Conservation (phyloP, 768 basidiomycete species). For the Tulasnella sp. region DNA sequence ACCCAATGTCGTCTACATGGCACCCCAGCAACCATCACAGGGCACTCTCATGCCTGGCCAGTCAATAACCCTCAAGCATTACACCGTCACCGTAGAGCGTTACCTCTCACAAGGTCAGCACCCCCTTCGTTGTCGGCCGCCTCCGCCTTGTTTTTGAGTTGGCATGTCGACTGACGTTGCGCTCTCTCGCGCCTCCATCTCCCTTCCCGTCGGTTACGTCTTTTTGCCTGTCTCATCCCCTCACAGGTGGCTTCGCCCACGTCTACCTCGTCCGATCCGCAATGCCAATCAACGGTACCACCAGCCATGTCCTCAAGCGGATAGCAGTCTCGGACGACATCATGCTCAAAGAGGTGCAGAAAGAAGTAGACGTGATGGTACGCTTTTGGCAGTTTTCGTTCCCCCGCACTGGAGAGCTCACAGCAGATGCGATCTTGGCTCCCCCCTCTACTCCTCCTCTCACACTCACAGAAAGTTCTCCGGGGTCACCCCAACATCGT, state of each 20-base stretch:
- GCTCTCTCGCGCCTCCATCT: background rate
- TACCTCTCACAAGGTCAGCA: conserved; percentile 86
- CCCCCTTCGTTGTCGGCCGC: background rate
- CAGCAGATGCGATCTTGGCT: background rate
- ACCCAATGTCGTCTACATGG: conserved; percentile 9
- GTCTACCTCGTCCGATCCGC: conserved; percentile 90
- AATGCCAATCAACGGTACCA: conserved; percentile 78
- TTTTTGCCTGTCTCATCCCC: background rate
- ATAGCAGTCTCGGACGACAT: conserved; percentile 85
- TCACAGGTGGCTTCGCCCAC: conserved; percentile 88
- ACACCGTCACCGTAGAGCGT: conserved; percentile 81
- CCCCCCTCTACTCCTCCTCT: background rate
- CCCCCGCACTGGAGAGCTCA: conserved; percentile 6
- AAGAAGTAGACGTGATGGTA: conserved; percentile 99
- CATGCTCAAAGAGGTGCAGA: conserved; percentile 88
- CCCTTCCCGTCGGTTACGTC: background rate
- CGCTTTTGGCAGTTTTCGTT: conserved; percentile 12
- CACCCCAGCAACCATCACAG: conserved; percentile 13
- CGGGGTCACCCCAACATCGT: conserved; percentile 93
- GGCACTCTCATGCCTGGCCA: conserved; percentile 52
- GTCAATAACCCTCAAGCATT: conserved; percentile 79
- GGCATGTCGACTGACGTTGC: conserved; percentile 15
- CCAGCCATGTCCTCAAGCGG: conserved; percentile 92
- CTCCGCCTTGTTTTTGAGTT: conserved; percentile 12
- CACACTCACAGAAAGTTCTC: conserved; percentile 55